Evolutionary conservation across 345 rosid species (phyloP), one percentile per base, ranked within the genome.

Genomic region (Carallia pectinifolia): DNA sequence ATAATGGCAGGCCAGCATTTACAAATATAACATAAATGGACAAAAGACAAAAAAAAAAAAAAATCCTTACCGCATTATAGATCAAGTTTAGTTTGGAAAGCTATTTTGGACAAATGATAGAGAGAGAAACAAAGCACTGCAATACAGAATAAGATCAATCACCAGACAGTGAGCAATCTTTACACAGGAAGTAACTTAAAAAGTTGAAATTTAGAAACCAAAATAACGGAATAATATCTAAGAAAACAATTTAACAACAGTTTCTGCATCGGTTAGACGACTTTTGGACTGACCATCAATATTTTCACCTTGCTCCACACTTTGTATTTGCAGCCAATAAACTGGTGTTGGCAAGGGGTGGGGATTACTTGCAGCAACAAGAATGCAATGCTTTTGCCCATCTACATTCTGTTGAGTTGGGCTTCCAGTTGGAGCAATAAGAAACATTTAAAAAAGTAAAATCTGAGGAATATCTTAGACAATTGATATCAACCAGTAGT

Each of bases 311-410:
- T 82, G 82, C 64, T 91, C 98, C 65, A 74, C 76, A 62, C 74
- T 89, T 82, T 81, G 94, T 63, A 84, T 60, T 70, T 82, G 88
- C 34, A 96, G 97, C 66, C 87, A 85, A 80, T 82, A 92, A 71
- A 95, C 97, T 78, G 97, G 96, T 70, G 99, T 92, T 62, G 99
- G 92, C 78, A 95, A 89, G 19, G 92, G 84, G 79, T 87, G 65
- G 70, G 98, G 99, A 73, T 95, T 89, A 80, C 97, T 95, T 64
- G 98, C 96, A 72, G 96, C 88, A 82, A 95, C 79, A 73, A 92
- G 86, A 78, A 95, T 79, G 76, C 99, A 95, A 74, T 95, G 97
- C 79, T 88, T 89, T 84, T 87, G 88, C 58, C 83, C 79, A 69
- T 95, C 97, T 54, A 80, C 61, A 82, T 69, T 87, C 76, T 85